Percentiles rank a stretch among this genome's conserved stretches.
Evolutionary conservation across 768 basidiomycete species (phyloP).

Genomic region (Tulasnella sp.): DNA sequence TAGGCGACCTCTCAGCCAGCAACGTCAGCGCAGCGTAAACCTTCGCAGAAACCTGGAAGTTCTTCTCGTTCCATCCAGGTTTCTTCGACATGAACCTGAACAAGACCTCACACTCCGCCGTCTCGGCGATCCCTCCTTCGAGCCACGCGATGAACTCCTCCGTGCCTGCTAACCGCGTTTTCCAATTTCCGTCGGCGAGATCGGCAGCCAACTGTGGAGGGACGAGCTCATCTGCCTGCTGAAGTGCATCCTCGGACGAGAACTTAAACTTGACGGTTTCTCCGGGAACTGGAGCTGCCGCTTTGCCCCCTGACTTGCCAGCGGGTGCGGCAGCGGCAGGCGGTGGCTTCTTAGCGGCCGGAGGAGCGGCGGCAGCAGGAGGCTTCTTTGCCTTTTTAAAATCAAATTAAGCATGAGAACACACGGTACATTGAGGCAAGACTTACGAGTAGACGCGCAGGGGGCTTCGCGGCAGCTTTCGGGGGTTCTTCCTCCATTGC

Average conservation of each 20-base stretch:
- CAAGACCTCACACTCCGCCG: slow-evolving; percentile 77
- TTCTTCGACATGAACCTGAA: slow-evolving; percentile 82
- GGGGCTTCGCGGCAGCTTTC: slow-evolving; percentile 41
- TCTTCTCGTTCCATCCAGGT: slow-evolving; percentile 93
- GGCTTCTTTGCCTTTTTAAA: slow-evolving; percentile 42
- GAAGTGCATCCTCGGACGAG: slow-evolving; percentile 85
- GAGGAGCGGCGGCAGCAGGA: slow-evolving; percentile 25
- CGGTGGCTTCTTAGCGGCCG: slow-evolving; percentile 35
- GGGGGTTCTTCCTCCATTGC: slow-evolving; percentile 24
- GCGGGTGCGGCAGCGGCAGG: slow-evolving; percentile 29
- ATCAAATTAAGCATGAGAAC: slow-evolving; percentile 16
- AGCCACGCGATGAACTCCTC: slow-evolving; percentile 83
- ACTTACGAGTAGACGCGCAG: slow-evolving; percentile 35
- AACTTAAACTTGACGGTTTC: slow-evolving; percentile 89
- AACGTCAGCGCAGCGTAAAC: slow-evolving; percentile 64
- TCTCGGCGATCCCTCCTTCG: slow-evolving; percentile 44
- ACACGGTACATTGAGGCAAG: neutral
- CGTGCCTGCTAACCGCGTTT: slow-evolving; percentile 71
- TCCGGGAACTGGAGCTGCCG: slow-evolving; percentile 37
- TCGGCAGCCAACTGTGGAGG: slow-evolving; percentile 59
- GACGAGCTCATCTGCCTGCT: slow-evolving; percentile 56
- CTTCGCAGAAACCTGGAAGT: slow-evolving; percentile 93
- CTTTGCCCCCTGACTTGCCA: slow-evolving; percentile 37
- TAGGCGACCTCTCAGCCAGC: slow-evolving; percentile 67
- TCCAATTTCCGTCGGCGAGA: slow-evolving; percentile 88